Evolutionary conservation across 2,329 filamentous ascomycete genomes (phyloP), one percentile per base, ranked within the genome.

Genomic region (Xylogone sp.): DNA sequence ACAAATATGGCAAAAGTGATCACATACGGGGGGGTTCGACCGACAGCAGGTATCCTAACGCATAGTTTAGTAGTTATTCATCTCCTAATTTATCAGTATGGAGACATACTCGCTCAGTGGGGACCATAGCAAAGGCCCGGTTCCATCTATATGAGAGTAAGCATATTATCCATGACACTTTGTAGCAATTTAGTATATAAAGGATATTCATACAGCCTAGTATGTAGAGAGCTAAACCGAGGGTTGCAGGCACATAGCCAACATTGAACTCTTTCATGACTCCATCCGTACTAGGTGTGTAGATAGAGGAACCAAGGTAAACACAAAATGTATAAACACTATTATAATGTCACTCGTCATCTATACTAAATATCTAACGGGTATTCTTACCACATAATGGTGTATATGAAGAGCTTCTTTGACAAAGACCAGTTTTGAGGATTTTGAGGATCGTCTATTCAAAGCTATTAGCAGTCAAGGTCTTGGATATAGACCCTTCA

Each of bases 1-100:
- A 87, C 81, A 61, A 87, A 89, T 27, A 88, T 71, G 49, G 78
- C 77, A 69, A 88, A 85, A 13, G 84, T 84, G 59, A 79, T 65
- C 43, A 87, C 77, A 66, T 88, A 88, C 3, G 84, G 77, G 0
- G 80, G 78, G 61, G 83, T 88, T 9, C 85, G 75, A 2, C 86
- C 86, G 45, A 88, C 75, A 43, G 73, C 62, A 0, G 84, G 82
- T 21, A 88, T 78, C 68, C 88, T 84, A 27, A 45, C 74, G 77
- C 42, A n/a, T 8, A 13, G 19, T 29, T 42, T 16, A 46, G 21
- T 16, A 6, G 10, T 2, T 16, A 39, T 29, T 20, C 9, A 19
- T 22, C 0, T 2, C 10, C 31, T 43, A 8, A 13, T 7, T 27
- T 13, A n/a, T 21, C 13, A 24, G 16, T 3, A 20, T 21, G 1